Conservation (phyloP, 345 rosid genomes). For the Euclidium syriacum region DNA sequence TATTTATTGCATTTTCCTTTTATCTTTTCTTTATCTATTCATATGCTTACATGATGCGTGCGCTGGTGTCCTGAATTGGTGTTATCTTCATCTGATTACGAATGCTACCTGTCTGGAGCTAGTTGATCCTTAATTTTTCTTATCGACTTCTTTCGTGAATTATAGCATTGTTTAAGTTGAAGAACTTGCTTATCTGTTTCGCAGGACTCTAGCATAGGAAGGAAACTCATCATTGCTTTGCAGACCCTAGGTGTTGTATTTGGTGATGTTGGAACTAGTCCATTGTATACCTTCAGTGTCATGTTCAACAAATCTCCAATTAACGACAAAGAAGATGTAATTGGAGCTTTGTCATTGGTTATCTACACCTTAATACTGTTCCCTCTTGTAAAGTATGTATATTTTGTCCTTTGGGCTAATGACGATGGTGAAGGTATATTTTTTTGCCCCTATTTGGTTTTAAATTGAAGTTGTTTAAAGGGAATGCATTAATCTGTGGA, state of each 20-base stretch:
- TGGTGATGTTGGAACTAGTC: conserved; percentile 99
- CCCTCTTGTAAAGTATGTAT: conserved; percentile 84
- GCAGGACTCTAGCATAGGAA: conserved; percentile 72
- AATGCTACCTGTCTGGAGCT: neutral
- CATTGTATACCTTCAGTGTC: conserved; percentile 86
- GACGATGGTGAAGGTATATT: conserved; percentile 95
- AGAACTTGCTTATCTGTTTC: neutral
- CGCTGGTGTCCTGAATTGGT: neutral
- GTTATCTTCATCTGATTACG: neutral
- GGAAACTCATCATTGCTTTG: conserved; percentile 64
- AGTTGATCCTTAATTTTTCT: too few species aligned
- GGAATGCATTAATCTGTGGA: neutral
- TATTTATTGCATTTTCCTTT: neutral
- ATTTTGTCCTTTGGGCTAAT: conserved; percentile 96
- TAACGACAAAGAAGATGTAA: conserved; percentile 70
- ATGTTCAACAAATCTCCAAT: conserved; percentile 88
- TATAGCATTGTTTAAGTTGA: neutral
- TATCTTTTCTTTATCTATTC: neutral
- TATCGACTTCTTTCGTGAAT: too few species aligned
- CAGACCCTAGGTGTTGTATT: conserved; percentile 97
- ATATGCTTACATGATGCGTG: neutral
- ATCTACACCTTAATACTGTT: conserved; percentile 80
- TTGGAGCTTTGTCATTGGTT: conserved; percentile 91
- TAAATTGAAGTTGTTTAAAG: neutral
- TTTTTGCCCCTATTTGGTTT: neutral